These are phyloP conservation scores for Ceriops zippeliana DNA, from an alignment of 345 rosid species.

Conservation along the genomic window DNA sequence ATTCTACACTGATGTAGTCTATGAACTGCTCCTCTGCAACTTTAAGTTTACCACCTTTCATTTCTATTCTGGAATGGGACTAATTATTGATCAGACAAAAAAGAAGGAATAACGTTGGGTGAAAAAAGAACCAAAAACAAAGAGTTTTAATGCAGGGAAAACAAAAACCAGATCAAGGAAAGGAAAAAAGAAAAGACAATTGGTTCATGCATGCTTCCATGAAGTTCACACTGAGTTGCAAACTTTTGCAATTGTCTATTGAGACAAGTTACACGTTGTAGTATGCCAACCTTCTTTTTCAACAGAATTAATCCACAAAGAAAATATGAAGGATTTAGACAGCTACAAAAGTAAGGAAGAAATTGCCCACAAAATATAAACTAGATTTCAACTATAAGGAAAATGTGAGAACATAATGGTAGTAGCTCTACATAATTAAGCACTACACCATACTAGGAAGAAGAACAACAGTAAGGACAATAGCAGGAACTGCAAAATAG, in stretches of 20 bases:
- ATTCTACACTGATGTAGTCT: not conserved
- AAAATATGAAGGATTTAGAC: not conserved
- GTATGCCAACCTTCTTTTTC: not conserved
- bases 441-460: slow-evolving; percentile 1
- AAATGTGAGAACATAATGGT: slow-evolving; percentile 13
- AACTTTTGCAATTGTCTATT: not conserved
- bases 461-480: not conserved
- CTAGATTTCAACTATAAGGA: slow-evolving; percentile 5
- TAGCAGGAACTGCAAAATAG: not conserved
- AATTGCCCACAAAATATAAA: slow-evolving; percentile 12
- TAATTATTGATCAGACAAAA: not conserved
- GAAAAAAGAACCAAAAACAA: too few relatives aligned
- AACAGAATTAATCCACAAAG: not conserved
- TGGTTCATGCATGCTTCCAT: not conserved
- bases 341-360: not conserved
- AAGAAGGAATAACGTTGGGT: not conserved
- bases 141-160: too few relatives aligned
- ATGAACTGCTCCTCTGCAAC: not conserved
- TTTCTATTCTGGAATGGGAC: not conserved
- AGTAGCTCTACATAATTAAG: slow-evolving; percentile 10
- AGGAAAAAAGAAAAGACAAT: not conserved
- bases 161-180: too few relatives aligned
- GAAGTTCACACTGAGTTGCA: not conserved
- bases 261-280: not conserved
- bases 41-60: not conserved